Evolutionary conservation across 208 protist species (phyloP).

Genomic region (Trypanosoma congolense): DNA sequence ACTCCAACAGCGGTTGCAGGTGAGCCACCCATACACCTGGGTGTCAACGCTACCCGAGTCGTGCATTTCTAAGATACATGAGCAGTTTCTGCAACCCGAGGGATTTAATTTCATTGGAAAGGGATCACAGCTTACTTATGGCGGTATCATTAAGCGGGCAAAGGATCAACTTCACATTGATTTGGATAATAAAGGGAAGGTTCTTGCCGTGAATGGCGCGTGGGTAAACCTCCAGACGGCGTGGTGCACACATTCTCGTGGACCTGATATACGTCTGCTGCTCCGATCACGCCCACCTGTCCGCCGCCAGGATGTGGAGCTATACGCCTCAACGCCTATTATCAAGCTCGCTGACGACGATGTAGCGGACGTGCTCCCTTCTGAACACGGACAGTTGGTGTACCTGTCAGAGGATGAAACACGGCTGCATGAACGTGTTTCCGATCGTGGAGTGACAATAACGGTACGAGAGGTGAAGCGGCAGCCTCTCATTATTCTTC

Average conservation of each 20-base stretch:
- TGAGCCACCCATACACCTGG: slow-evolving; percentile 80
- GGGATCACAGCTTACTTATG: slow-evolving; percentile 50
- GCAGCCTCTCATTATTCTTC: slow-evolving; percentile 84
- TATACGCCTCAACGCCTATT: slow-evolving; percentile 40
- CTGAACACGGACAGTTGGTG: slow-evolving; percentile 83
- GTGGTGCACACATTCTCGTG: slow-evolving; percentile 55
- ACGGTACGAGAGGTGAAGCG: slow-evolving; percentile 68
- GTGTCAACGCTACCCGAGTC: slow-evolving; percentile 59
- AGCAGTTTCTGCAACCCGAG: slow-evolving; percentile 48
- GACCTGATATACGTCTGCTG: slow-evolving; percentile 63
- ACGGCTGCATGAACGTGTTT: slow-evolving; percentile 70
- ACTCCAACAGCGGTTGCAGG: slow-evolving; percentile 86
- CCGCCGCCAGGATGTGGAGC: slow-evolving; percentile 54
- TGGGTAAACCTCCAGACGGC: slow-evolving; percentile 81
- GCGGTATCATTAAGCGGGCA: slow-evolving; percentile 69
- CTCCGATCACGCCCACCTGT: slow-evolving; percentile 70
- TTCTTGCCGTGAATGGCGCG: slow-evolving; percentile 52
- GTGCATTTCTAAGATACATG: slow-evolving; percentile 30
- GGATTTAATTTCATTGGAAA: slow-evolving; percentile 48
- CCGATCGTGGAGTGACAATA: slow-evolving; percentile 52
- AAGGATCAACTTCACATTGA: slow-evolving; percentile 63
- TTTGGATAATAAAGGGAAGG: slow-evolving; percentile 55
- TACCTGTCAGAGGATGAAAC: slow-evolving; percentile 87
- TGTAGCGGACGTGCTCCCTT: slow-evolving; percentile 72
- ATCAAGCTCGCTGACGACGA: slow-evolving; percentile 77